Evolutionary conservation across 768 basidiomycete species (phyloP).

Genomic region (Mycena haematopus): DNA sequence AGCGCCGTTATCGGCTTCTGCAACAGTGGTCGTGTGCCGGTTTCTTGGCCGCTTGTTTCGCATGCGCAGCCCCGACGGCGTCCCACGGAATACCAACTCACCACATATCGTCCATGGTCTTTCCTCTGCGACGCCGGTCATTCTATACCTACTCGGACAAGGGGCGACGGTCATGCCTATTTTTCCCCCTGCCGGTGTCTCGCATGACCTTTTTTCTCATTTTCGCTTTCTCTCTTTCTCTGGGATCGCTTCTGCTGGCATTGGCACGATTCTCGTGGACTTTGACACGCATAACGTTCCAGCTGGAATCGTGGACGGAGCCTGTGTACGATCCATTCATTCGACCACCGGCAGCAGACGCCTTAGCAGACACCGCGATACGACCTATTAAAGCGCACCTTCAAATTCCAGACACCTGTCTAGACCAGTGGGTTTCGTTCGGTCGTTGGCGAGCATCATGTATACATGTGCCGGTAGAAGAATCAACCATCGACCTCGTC

Average conservation of each 20-base stretch:
- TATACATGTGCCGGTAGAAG: slow-evolving; percentile 21
- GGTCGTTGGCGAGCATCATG: slow-evolving; percentile 29
- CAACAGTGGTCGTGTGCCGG: slow-evolving; percentile 23
- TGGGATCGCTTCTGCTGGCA: slow-evolving; percentile 1
- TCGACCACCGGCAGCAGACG: slow-evolving; percentile 21
- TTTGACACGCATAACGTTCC: slow-evolving; percentile 10
- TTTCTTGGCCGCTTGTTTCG: slow-evolving; percentile 1
- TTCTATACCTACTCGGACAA: slow-evolving; percentile 5
- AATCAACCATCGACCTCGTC: slow-evolving; percentile 29
- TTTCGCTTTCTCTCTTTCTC: slow-evolving; percentile 3
- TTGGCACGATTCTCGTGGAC: slow-evolving; percentile 1
- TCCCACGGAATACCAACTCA: neutral
- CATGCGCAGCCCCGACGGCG: neutral
- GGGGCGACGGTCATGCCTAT: neutral
- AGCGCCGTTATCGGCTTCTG: slow-evolving; percentile 5
- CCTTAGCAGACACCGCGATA: slow-evolving; percentile 24
- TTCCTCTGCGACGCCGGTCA: slow-evolving; percentile 8
- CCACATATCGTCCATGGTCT: slow-evolving; percentile 8
- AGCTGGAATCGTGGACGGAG: neutral
- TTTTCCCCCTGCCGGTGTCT: slow-evolving; percentile 7
- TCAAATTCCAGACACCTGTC: slow-evolving; percentile 22
- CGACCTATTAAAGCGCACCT: slow-evolving; percentile 25
- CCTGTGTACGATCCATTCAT: slow-evolving; percentile 25
- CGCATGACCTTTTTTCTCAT: slow-evolving; percentile 8
- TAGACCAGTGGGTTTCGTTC: slow-evolving; percentile 26